Percentiles rank a stretch among this genome's conserved stretches.
These are phyloP conservation scores for Fusarium metavorans DNA, from an alignment of 2,329 filamentous ascomycete genomes.

Conservation along the genomic window DNA sequence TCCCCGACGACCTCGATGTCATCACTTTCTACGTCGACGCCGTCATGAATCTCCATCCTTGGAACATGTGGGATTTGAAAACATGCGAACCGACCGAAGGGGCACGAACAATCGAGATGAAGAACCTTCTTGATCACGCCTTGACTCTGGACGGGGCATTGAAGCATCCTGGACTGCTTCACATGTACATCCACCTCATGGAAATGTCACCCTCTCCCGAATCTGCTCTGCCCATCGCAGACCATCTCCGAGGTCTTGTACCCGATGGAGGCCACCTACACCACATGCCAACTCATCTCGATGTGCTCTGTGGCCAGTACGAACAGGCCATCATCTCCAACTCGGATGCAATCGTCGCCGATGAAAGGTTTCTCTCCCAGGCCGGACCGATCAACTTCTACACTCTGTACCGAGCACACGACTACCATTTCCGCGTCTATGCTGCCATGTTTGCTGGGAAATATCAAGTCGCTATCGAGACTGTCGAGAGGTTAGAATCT, in stretches of 20 bases:
- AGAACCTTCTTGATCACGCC: constrained; percentile 55
- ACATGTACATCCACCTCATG: constrained; percentile 83
- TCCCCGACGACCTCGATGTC: constrained; percentile 56
- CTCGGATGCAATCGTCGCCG: constrained; percentile 72
- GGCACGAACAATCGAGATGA: constrained; percentile 46
- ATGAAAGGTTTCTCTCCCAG: constrained; percentile 72
- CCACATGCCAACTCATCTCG: constrained; percentile 84
- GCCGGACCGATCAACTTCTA: constrained; percentile 78
- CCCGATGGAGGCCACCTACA: constrained; percentile 78
- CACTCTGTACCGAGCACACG: constrained; percentile 79
- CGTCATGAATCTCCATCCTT: constrained; percentile 62
- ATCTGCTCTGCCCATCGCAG: constrained; percentile 68
- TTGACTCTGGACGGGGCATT: constrained; percentile 54
- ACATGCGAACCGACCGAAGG: constrained; percentile 45
- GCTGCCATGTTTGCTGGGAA: constrained; percentile 82
- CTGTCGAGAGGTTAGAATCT: constrained; percentile 68
- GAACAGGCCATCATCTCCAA: constrained; percentile 75
- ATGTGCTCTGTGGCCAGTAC: constrained; percentile 77
- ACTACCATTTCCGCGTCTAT: constrained; percentile 82
- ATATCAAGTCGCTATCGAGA: constrained; percentile 71
- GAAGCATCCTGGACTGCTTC: constrained; percentile 79
- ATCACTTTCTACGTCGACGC: constrained; percentile 55
- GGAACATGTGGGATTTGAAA: constrained; percentile 57
- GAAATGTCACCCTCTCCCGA: constrained; percentile 80
- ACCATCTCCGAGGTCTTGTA: constrained; percentile 72